These are phyloP conservation scores for Phytopythium delawarense DNA, from an alignment of 352 stramenopile species.

Conservation along the genomic window DNA sequence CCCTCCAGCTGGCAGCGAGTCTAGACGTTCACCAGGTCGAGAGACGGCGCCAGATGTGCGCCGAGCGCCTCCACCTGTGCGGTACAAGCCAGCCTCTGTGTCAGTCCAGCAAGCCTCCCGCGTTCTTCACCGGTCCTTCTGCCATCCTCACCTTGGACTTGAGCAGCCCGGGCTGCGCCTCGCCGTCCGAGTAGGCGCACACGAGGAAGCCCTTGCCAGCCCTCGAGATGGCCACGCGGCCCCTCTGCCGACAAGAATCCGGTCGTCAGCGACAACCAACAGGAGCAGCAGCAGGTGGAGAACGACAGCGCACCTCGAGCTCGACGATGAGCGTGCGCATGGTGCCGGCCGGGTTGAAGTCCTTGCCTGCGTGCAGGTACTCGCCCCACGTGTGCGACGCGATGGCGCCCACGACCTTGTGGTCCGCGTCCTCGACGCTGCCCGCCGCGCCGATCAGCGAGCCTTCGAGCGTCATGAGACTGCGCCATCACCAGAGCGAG, in stretches of 20 bases:
- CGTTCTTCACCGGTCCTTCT: background rate
- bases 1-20: background rate
- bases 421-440: constrained; percentile 47
- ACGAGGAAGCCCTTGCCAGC: constrained; percentile 72
- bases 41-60: constrained; percentile 50
- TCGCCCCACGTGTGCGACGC: constrained; percentile 82
- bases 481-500: constrained; percentile 8
- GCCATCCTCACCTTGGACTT: constrained; percentile 58
- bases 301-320: constrained; percentile 37
- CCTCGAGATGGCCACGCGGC: constrained; percentile 55
- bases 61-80: constrained; percentile 56
- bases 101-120: background rate
- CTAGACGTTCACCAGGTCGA: constrained; percentile 73
- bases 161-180: constrained; percentile 53
- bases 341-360: constrained; percentile 49
- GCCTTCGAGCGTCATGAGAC: constrained; percentile 81
- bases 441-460: constrained; percentile 79
- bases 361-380: constrained; percentile 70
- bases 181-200: constrained; percentile 63
- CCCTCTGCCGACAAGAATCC: constrained; percentile 24
- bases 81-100: background rate
- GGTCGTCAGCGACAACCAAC: background rate
- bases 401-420: constrained; percentile 86
- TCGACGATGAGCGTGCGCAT: constrained; percentile 70
- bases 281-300: background rate